phyloP scores from a whole-genome alignment of 352 stramenopile genomes.

The Globisporangium yorkense region DNA sequence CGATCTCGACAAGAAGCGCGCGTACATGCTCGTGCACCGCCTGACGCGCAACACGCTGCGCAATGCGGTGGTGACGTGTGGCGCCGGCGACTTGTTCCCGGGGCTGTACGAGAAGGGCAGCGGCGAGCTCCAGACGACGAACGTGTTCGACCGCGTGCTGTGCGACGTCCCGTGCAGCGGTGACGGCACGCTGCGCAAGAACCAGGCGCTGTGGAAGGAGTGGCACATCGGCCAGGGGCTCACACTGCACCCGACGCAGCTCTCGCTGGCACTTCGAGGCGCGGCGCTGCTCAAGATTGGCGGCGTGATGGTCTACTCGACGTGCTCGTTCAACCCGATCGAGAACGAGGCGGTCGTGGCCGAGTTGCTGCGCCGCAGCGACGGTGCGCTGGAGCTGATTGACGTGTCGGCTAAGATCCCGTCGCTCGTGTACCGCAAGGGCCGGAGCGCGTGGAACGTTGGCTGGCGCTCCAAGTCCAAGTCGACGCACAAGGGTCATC shows the following conservation, averaged over 20 bases:
- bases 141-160: slow-evolving; percentile 97
- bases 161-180: slow-evolving; percentile 98
- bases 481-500: slow-evolving; percentile 72
- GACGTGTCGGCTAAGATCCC: slow-evolving; percentile 70
- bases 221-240: slow-evolving; percentile 92
- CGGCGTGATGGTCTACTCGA: slow-evolving; percentile 94
- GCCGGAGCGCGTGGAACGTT: slow-evolving; percentile 58
- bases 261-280: slow-evolving; percentile 89
- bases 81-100: slow-evolving; percentile 91
- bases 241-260: slow-evolving; percentile 91
- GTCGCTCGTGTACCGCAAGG: slow-evolving; percentile 44
- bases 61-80: slow-evolving; percentile 90
- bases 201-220: slow-evolving; percentile 90
- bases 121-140: slow-evolving; percentile 37
- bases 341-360: slow-evolving; percentile 99
- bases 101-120: slow-evolving; percentile 62
- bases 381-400: slow-evolving; percentile 86
- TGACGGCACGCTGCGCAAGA: slow-evolving; percentile 98
- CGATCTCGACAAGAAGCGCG: slow-evolving; percentile 94
- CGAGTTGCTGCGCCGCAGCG: slow-evolving; percentile 88
- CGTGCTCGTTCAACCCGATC: slow-evolving; percentile 97
- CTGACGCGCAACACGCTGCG: slow-evolving; percentile 79
- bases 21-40: slow-evolving; percentile 98
- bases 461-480: slow-evolving; percentile 87
- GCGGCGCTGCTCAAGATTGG: slow-evolving; percentile 88